Percentiles rank a stretch among this genome's conserved stretches.
phyloP scores from a whole-genome alignment of 2,329 filamentous ascomycete genomes.

The Ophiostoma ulmi region DNA sequence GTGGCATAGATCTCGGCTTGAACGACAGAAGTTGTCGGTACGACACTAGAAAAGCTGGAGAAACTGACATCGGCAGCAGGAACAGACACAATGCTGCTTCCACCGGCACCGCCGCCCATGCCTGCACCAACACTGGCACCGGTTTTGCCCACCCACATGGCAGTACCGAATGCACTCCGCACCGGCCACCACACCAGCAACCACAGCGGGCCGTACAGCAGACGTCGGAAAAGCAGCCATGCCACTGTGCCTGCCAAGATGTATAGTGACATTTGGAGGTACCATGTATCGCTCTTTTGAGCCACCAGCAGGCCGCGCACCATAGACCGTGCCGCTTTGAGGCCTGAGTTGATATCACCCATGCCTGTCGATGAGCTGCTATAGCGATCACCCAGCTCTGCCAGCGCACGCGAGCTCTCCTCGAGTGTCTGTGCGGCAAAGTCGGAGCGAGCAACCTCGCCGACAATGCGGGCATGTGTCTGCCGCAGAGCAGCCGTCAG shows the following conservation, averaged over 20 bases:
- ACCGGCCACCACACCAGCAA: constrained; percentile 78
- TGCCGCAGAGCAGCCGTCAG: constrained; percentile 78
- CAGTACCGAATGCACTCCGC: constrained; percentile 49
- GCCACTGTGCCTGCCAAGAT: constrained; percentile 69
- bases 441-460: constrained; percentile 77
- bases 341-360: constrained; percentile 68
- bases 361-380: constrained; percentile 63
- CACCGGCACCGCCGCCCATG: constrained; percentile 9
- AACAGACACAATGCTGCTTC: background rate
- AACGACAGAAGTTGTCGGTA: constrained; percentile 28
- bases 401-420: constrained; percentile 77
- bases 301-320: constrained; percentile 74
- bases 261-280: constrained; percentile 84
- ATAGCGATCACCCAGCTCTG: constrained; percentile 75
- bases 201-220: constrained; percentile 85
- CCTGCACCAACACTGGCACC: constrained; percentile 30
- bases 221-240: constrained; percentile 81
- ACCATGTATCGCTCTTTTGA: constrained; percentile 97
- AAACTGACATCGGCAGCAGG: constrained; percentile 4
- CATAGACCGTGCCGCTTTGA: constrained; percentile 68
- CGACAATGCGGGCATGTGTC: constrained; percentile 80
- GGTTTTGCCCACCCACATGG: constrained; percentile 40
- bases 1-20: constrained; percentile 23
- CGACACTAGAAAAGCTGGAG: constrained; percentile 6
- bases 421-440: constrained; percentile 87